These are phyloP conservation scores for Sugiyamaella japonica DNA, from an alignment of 1,139 yeast species.

Conservation along the genomic window DNA sequence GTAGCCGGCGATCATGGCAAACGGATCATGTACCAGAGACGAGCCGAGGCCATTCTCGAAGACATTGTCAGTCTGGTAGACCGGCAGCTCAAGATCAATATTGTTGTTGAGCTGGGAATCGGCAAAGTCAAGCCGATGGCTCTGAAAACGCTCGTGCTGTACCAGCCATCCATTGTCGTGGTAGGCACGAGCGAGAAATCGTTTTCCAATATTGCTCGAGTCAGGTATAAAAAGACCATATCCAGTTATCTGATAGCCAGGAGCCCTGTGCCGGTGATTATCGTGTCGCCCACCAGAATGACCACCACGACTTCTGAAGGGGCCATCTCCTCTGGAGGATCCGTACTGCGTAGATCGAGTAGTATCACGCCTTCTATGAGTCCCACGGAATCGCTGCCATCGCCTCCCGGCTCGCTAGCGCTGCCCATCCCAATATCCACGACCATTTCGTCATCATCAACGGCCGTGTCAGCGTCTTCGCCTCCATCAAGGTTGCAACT, in stretches of 20 bases:
- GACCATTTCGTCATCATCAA: background rate
- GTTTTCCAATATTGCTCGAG: constrained; percentile 26
- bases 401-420: background rate
- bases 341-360: background rate
- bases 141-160: constrained; percentile 31
- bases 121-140: constrained; percentile 35
- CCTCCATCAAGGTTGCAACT: background rate
- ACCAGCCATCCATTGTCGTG: constrained; percentile 35
- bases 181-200: constrained; percentile 32
- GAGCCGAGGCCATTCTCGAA: constrained; percentile 29
- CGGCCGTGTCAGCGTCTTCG: background rate
- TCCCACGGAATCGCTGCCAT: constrained; percentile 1
- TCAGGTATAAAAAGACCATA: constrained; percentile 30
- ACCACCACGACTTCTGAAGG: constrained; percentile 6
- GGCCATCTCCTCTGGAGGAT: constrained; percentile 6
- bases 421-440: background rate
- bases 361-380: constrained; percentile 9
- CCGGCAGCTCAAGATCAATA: constrained; percentile 27
- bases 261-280: constrained; percentile 35
- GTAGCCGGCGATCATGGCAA: constrained; percentile 6
- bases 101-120: constrained; percentile 34
- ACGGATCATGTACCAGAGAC: constrained; percentile 25
- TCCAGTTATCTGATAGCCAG: constrained; percentile 33
- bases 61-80: constrained; percentile 25
- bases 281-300: constrained; percentile 26